Conservation (phyloP, 202 grass and related monocot genomes). For the Elaeis oleifera region DNA sequence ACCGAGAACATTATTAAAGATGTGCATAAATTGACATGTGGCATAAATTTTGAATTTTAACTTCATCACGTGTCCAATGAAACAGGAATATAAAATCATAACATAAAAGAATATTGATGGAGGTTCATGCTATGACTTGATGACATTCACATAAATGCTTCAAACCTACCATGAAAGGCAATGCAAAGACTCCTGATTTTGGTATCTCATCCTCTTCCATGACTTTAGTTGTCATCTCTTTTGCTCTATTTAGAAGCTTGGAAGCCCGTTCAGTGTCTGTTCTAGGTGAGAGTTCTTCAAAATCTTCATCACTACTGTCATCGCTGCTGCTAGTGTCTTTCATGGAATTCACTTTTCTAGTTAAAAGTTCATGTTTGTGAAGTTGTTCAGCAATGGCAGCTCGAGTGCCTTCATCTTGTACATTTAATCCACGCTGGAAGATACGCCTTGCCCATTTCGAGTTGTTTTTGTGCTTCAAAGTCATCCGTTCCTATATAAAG, state of each 20-base stretch:
- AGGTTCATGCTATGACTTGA: no score
- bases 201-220: slow-evolving; percentile 57
- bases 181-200: slow-evolving; percentile 61
- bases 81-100: slow-evolving; percentile 5
- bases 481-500: slow-evolving; percentile 71
- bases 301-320: slow-evolving; percentile 50
- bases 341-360: slow-evolving; percentile 84
- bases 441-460: slow-evolving; percentile 82
- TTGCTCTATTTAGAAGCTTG: slow-evolving; percentile 59
- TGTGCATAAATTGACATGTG: no score
- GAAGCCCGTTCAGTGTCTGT: slow-evolving; percentile 17
- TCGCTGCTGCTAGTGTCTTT: slow-evolving; percentile 63
- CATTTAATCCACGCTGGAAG: slow-evolving; percentile 55
- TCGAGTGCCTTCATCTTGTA: slow-evolving; percentile 86
- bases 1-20: no score
- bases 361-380: slow-evolving; percentile 62
- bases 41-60: no score
- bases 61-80: no score
- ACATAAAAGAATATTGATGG: background rate
- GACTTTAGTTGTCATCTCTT: slow-evolving; percentile 59
- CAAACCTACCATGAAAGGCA: slow-evolving; percentile 83
- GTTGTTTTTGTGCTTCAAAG: slow-evolving; percentile 84
- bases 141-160: background rate
- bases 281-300: slow-evolving; percentile 26
- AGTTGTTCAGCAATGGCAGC: slow-evolving; percentile 75